Evolutionary conservation across 306 rosid species (phyloP).

Genomic region (Vicia faba): DNA sequence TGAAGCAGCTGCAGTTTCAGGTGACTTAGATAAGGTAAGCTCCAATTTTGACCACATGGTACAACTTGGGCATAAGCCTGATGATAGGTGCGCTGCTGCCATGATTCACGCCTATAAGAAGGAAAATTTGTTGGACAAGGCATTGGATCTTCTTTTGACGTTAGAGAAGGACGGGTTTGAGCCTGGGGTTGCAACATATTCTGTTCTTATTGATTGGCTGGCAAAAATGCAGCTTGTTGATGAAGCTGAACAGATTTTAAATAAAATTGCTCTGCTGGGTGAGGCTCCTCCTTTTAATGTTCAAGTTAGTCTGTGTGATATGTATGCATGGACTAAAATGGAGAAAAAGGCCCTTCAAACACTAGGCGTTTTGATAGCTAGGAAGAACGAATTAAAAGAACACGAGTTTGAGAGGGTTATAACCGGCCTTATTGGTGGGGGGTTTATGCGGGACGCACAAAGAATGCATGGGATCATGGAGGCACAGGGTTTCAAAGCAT

Average conservation of each 20-base stretch:
- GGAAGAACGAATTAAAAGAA: slow-evolving; percentile 58
- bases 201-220: slow-evolving; percentile 88
- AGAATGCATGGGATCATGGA: slow-evolving; percentile 60
- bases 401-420: slow-evolving; percentile 70
- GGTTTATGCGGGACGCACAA: slow-evolving; percentile 64
- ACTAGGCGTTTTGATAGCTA: slow-evolving; percentile 69
- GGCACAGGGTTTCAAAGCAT: slow-evolving; percentile 59
- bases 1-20: slow-evolving; percentile 55
- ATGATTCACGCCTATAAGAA: slow-evolving; percentile 75
- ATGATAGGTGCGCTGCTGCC: slow-evolving; percentile 79
- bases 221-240: slow-evolving; percentile 71
- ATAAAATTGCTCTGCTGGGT: slow-evolving; percentile 67
- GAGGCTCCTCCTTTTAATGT: slow-evolving; percentile 74
- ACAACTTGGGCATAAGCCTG: slow-evolving; percentile 62
- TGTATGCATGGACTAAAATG: slow-evolving; percentile 70
- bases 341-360: slow-evolving; percentile 87
- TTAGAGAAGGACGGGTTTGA: slow-evolving; percentile 76
- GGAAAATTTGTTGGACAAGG: slow-evolving; percentile 67
- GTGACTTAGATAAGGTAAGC: slow-evolving; percentile 61
- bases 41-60: slow-evolving; percentile 64
- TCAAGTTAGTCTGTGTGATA: slow-evolving; percentile 76
- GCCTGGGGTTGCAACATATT: slow-evolving; percentile 79
- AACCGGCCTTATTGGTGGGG: slow-evolving; percentile 54
- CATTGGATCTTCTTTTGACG: slow-evolving; percentile 63
- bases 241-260: slow-evolving; percentile 79